Percentiles rank a stretch among this genome's conserved stretches.
phyloP scores from a whole-genome alignment of 495 filamentous ascomycete species.

The Xylaria intraflava region DNA sequence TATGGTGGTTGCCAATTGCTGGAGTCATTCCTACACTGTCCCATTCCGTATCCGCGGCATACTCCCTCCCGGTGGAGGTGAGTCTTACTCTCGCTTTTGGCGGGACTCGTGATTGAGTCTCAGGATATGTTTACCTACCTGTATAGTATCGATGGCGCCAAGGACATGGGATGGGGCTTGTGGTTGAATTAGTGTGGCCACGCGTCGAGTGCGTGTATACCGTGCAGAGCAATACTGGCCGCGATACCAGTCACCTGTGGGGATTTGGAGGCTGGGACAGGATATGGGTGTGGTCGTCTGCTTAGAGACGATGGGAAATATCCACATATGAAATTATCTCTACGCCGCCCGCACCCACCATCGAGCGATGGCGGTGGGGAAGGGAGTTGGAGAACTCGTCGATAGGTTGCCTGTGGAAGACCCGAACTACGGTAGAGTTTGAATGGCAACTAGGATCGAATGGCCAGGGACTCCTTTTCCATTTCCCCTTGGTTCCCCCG shows the following conservation, averaged over 20 bases:
- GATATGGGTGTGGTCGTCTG: no score
- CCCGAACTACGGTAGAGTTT: no score
- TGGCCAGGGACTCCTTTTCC: no score
- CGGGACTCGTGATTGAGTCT: conserved; percentile 9
- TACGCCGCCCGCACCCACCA: no score
- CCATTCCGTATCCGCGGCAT: no score
- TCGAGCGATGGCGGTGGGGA: no score
- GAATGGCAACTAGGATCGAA: no score
- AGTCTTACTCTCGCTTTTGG: background rate
- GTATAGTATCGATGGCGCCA: background rate
- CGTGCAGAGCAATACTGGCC: background rate
- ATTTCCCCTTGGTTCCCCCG: no score
- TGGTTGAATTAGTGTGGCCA: background rate
- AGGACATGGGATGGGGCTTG: background rate
- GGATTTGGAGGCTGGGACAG: conserved; percentile 1
- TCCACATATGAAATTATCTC: conserved; percentile 4
- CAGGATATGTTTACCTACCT: background rate
- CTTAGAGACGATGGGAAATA: background rate
- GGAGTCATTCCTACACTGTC: no score
- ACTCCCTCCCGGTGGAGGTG: background rate
- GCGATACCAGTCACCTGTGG: background rate
- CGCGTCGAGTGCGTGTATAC: background rate
- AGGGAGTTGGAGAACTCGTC: no score
- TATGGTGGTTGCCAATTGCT: no score
- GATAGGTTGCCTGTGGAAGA: no score